Evolutionary conservation across 331 rosid species (phyloP), one percentile per base, ranked within the genome.

Genomic region (Telfairia occidentalis): DNA sequence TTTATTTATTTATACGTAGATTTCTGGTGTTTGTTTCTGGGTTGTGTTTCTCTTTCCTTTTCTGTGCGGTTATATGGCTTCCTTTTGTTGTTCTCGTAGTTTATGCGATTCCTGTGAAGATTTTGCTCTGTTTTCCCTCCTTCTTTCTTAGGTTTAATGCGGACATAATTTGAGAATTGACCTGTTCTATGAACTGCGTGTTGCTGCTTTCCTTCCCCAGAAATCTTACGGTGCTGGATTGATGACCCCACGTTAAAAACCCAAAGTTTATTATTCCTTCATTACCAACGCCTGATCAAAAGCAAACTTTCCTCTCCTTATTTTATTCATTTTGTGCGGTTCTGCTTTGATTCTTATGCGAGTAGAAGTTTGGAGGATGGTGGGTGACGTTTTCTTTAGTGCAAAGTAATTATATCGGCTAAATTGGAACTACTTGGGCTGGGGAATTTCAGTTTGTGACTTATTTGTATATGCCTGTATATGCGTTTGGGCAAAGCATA

Each of bases 311-410:
- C 30, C 5, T 15, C 13, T 29, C 65, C 65, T 26, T 15, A 12
- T 2, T 12, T 59, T 59, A 29, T 59, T 29, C 67, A 15, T 29
- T 59, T 59, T 59, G 67, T 59, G 67, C 71, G 71, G 48, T 63
- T 63, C 71, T 63, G 71, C 71, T 63, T 63, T 35, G 48, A 4
- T 63, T 34, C 45, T n/a, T 63, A 7, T 34, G 1, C 34, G n/a
- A 34, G 29, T n/a, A 4, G 46, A 16, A 19, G 34, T 66, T 66
- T 65, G 50, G 73, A 19, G 73, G 28, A 9, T 37, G 73, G 73
- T 38, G 73, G 28, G n/a, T 37, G 73, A 40, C n/a, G 48, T 65
- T 65, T 65, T 66, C 73, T 66, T 66, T 37, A 64, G 15, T 35
- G 3, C n/a, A 23, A 37, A 38, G 28, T 64, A 18, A 64, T 64